These are phyloP conservation scores for Trichaptum fuscoviolaceum DNA, from an alignment of 768 basidiomycete species.

Conservation along the genomic window DNA sequence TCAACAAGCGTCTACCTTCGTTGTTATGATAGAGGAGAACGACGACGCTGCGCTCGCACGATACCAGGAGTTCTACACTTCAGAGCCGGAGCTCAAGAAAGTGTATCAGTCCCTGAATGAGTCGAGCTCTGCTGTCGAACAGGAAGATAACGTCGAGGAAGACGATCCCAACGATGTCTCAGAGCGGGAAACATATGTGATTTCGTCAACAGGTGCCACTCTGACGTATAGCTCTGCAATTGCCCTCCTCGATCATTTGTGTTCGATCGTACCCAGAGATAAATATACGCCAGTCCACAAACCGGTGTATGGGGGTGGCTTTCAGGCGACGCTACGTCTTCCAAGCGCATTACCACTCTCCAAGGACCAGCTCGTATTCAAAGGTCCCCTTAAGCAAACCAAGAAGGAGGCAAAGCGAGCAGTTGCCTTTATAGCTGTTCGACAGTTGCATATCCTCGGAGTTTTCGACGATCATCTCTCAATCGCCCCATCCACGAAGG, in stretches of 20 bases:
- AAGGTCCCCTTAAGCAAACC: slow-evolving; percentile 54
- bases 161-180: slow-evolving; percentile 51
- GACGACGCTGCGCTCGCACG: slow-evolving; percentile 47
- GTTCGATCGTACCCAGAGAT: slow-evolving; percentile 71
- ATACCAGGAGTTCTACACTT: slow-evolving; percentile 52
- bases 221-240: slow-evolving; percentile 77
- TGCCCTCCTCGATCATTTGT: slow-evolving; percentile 66
- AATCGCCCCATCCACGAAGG: slow-evolving; percentile 52
- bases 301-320: slow-evolving; percentile 62
- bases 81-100: slow-evolving; percentile 59
- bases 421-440: slow-evolving; percentile 75
- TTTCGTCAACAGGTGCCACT: slow-evolving; percentile 67
- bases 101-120: slow-evolving; percentile 51
- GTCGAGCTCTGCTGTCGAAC: slow-evolving; percentile 29
- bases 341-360: slow-evolving; percentile 64
- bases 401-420: slow-evolving; percentile 83
- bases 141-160: slow-evolving; percentile 40
- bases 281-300: slow-evolving; percentile 53
- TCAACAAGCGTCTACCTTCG: slow-evolving; percentile 67
- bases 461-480: slow-evolving; percentile 81
- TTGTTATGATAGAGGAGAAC: slow-evolving; percentile 73
- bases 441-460: slow-evolving; percentile 58
- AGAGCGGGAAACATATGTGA: slow-evolving; percentile 67
- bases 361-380: slow-evolving; percentile 45
- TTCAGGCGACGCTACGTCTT: slow-evolving; percentile 50